A percentile compares a stretch with the other conserved stretches of the same genome.
phyloP scores from a whole-genome alignment of 495 filamentous ascomycete genomes.

The Xylaria scruposa region DNA sequence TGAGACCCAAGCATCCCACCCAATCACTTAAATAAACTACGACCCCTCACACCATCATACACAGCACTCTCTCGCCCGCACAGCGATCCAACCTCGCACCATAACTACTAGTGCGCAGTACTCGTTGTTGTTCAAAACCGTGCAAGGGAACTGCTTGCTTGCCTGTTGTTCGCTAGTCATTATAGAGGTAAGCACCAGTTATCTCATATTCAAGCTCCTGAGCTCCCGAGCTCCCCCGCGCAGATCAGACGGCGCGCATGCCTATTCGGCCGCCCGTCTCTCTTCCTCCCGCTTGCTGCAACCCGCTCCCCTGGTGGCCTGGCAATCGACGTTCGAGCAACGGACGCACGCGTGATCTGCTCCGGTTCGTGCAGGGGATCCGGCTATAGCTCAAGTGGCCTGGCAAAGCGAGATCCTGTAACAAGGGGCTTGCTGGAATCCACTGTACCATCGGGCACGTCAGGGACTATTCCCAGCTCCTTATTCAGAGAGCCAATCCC shows the following conservation, averaged over 20 bases:
- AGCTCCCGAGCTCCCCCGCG: constrained; percentile 13
- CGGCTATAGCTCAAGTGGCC: constrained; percentile 17
- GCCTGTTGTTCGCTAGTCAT: background rate
- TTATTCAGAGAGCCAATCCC: background rate
- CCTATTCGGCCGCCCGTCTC: constrained; percentile 7
- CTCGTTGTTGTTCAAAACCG: background rate
- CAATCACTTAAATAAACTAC: constrained; percentile 11
- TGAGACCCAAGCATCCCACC: constrained; percentile 19
- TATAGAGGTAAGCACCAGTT: constrained; percentile 17
- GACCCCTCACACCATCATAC: constrained; percentile 16
- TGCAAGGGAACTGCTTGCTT: background rate
- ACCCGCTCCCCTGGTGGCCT: constrained; percentile 5
- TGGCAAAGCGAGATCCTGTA: constrained; percentile 14
- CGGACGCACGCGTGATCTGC: background rate
- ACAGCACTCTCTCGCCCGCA: background rate
- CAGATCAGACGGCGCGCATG: constrained; percentile 35
- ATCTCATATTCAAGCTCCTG: constrained; percentile 14
- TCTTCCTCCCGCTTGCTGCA: constrained; percentile 17
- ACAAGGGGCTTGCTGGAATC: constrained; percentile 21
- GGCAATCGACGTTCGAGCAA: background rate
- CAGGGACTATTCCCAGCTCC: constrained; percentile 9
- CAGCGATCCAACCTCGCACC: constrained; percentile 3
- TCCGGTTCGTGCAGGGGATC: constrained; percentile 9
- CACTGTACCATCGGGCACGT: constrained; percentile 2
- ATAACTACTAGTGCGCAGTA: background rate